Percentiles rank a stretch among this genome's conserved stretches.
These are phyloP conservation scores for Plasmodium blacklocki DNA, from an alignment of 169 alveolate species.

Conservation along the genomic window DNA sequence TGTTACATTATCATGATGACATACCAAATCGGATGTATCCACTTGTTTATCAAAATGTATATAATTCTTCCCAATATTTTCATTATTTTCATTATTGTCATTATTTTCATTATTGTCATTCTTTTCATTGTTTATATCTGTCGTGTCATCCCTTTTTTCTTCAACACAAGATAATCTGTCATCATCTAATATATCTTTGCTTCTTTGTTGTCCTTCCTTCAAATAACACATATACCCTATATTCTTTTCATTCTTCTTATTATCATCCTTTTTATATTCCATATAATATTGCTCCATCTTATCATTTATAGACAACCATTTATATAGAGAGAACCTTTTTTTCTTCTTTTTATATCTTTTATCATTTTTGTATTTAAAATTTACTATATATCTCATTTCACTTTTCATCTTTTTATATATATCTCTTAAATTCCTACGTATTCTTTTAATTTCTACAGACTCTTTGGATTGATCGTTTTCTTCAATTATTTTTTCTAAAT, in stretches of 20 bases:
- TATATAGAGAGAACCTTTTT: constrained; percentile 15
- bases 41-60: too few species aligned
- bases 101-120: neutral
- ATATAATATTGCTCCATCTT: neutral
- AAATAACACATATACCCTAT: too few species aligned
- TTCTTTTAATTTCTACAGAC: constrained; percentile 46
- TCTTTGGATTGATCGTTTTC: constrained; percentile 74
- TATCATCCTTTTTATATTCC: neutral
- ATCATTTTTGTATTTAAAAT: constrained; percentile 24
- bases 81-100: too few species aligned
- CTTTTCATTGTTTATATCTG: neutral
- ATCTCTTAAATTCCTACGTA: constrained; percentile 38
- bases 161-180: neutral
- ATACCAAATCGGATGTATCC: too few species aligned
- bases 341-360: constrained; percentile 40
- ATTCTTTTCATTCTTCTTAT: neutral
- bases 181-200: neutral
- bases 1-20: too few species aligned
- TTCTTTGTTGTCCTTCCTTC: too few species aligned
- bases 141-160: neutral
- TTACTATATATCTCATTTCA: constrained; percentile 40
- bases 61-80: too few species aligned
- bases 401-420: constrained; percentile 53
- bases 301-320: constrained; percentile 16
- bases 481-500: constrained; percentile 66